Evolutionary conservation across 768 basidiomycete genomes (phyloP), one percentile per base, ranked within the genome.

Genomic region (Dendrothele bispora): DNA sequence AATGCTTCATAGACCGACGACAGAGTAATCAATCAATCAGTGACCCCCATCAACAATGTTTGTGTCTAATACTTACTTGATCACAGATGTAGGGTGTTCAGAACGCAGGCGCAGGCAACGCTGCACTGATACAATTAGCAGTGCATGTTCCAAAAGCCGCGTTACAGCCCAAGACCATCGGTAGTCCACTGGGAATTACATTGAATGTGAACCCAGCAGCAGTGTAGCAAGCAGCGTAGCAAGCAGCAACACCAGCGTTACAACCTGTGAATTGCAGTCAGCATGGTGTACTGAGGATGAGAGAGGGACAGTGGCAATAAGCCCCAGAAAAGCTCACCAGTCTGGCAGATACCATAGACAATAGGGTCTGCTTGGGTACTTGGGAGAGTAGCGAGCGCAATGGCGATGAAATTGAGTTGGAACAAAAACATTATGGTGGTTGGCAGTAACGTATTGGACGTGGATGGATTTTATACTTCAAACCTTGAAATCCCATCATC

Each of bases 301-400:
- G n/a, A n/a, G 18, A 28, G 36, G 27, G 14, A n/a, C 27, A 18
- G 36, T 20, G 20, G 3, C 4, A n/a, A n/a, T n/a, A n/a, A n/a
- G n/a, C n/a, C n/a, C n/a, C n/a, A n/a, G 35, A 17, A 15, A n/a
- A 44, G 35, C 66, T n/a, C 49, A 66, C 74, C 72, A 0, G 71
- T 73, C 51, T 76, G 74, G 51, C 71, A 72, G 2, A 65, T 37
- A 2, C 58, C 71, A 48, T 72, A 71, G 2, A 64, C 61, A 18
- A 70, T 44, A 1, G 60, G 64, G 0, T 68, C 68, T 1, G 60
- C 70, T 6, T 54, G 21, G 12, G 46, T 52, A 21, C 15, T 27
- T 28, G 24, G 39, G 10, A 47, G 37, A 7, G 34, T 21, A 5
- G 10, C 41, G 6, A 46, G 25, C 7, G 51, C 34, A 11, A 35